Evolutionary conservation across 208 protist genomes (phyloP).

Genomic region (Naegleria fowleri): DNA sequence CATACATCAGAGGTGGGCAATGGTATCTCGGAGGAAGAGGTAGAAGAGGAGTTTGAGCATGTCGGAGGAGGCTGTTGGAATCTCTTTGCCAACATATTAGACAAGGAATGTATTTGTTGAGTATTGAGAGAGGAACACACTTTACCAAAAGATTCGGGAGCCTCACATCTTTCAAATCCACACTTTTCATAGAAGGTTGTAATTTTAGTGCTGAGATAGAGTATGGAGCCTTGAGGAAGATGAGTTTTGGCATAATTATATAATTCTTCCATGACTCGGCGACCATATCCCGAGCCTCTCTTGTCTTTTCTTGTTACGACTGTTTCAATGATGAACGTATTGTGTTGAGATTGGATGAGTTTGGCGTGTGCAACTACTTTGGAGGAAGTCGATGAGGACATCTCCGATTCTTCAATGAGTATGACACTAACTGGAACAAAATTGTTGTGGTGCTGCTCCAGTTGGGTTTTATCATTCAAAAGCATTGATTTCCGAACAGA

Average conservation of each 20-base stretch:
- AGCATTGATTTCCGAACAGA: background rate
- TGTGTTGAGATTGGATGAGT: background rate
- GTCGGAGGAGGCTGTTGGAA: no score
- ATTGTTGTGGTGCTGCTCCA: background rate
- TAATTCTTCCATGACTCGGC: background rate
- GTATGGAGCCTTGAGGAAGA: background rate
- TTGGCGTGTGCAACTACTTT: background rate
- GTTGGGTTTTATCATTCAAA: background rate
- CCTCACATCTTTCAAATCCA: background rate
- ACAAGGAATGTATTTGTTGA: background rate
- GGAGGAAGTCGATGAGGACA: background rate
- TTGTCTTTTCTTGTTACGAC: background rate
- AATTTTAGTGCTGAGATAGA: background rate
- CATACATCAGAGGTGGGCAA: background rate
- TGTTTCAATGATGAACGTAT: background rate
- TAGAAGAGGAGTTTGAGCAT: background rate
- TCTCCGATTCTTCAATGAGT: background rate
- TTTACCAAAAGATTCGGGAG: background rate
- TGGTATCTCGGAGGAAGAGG: background rate
- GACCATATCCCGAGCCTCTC: background rate
- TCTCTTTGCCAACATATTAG: background rate
- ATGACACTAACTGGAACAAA: background rate
- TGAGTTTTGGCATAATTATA: background rate
- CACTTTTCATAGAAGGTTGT: background rate
- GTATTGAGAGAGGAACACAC: background rate